Conservation (phyloP, 2,329 filamentous ascomycete species). For the Nemania sp. region DNA sequence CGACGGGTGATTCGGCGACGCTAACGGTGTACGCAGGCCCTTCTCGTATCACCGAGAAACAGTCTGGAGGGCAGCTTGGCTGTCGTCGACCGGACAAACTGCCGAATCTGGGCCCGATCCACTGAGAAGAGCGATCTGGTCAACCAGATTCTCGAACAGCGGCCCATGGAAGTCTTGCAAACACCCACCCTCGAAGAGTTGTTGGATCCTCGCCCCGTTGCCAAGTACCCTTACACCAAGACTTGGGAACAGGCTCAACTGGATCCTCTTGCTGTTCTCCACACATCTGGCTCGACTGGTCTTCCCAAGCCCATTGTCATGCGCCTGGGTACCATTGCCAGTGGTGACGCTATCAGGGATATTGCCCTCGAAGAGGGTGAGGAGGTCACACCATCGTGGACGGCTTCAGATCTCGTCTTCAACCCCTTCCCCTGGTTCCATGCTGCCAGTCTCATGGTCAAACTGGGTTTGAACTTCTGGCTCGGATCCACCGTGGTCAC, state of each 20-base stretch:
- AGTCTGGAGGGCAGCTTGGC: constrained; percentile 32
- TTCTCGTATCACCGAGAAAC: constrained; percentile 33
- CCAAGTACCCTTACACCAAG: constrained; percentile 32
- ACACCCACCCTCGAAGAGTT: constrained; percentile 30
- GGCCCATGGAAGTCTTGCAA: constrained; percentile 31
- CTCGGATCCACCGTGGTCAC: constrained; percentile 33
- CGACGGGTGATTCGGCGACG: neutral
- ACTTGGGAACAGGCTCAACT: constrained; percentile 32
- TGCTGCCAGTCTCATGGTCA: constrained; percentile 34
- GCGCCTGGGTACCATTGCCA: constrained; percentile 33
- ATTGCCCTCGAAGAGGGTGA: constrained; percentile 31
- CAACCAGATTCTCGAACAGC: constrained; percentile 29
- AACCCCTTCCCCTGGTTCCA: constrained; percentile 36
- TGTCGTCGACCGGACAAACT: constrained; percentile 32
- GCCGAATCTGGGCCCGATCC: constrained; percentile 31
- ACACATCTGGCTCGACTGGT: constrained; percentile 34
- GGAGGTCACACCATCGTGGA: constrained; percentile 33
- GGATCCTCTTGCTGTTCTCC: constrained; percentile 32
- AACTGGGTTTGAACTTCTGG: constrained; percentile 33
- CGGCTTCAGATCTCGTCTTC: constrained; percentile 29
- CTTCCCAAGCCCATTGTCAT: constrained; percentile 35
- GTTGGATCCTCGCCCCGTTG: constrained; percentile 28
- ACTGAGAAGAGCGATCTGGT: constrained; percentile 28
- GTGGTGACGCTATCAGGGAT: constrained; percentile 31
- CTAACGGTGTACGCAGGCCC: constrained; percentile 22